Percentiles rank a stretch among this genome's conserved stretches.
phyloP scores from a whole-genome alignment of 148 eudicot genomes.

The Spergularia bocconei region DNA sequence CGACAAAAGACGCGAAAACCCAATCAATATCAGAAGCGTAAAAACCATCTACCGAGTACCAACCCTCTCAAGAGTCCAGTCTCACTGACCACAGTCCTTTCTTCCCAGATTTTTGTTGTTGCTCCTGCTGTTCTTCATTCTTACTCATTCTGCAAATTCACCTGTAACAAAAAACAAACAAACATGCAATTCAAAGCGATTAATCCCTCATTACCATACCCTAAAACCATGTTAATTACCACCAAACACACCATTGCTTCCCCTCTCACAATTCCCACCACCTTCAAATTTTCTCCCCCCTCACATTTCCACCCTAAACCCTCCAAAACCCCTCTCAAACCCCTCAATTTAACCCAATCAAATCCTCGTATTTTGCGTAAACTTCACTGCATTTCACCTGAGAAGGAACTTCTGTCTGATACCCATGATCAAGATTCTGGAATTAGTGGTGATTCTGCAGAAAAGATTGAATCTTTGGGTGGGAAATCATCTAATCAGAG shows the following conservation, averaged over 20 bases:
- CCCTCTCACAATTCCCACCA: not conserved
- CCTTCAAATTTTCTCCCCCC: not conserved
- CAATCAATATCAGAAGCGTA: too few relatives aligned
- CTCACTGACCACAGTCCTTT: too few relatives aligned
- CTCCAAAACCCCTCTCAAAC: constrained; percentile 1
- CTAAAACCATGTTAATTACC: constrained; percentile 4
- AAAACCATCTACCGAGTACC: too few relatives aligned
- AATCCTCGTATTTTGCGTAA: not conserved
- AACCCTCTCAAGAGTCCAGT: too few relatives aligned
- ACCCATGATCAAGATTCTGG: constrained; percentile 15
- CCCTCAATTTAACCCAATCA: constrained; percentile 11
- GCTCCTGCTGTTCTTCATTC: not conserved
- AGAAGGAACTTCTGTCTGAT: constrained; percentile 20
- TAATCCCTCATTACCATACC: not conserved
- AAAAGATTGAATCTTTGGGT: constrained; percentile 25
- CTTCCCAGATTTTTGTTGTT: not conserved
- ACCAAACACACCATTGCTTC: not conserved
- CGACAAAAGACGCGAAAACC: too few relatives aligned
- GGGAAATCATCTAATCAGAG: constrained; percentile 38
- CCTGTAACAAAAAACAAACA: too few relatives aligned
- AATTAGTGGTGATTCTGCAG: constrained; percentile 17
- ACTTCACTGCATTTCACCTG: constrained; percentile 31
- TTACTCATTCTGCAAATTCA: not conserved
- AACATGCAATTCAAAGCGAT: constrained; percentile 28
- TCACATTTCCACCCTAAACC: constrained; percentile 19